These are phyloP conservation scores for Polytrichum formosum DNA, from an alignment of 225 moss, liverwort and hornwort genomes.

Conservation along the genomic window DNA sequence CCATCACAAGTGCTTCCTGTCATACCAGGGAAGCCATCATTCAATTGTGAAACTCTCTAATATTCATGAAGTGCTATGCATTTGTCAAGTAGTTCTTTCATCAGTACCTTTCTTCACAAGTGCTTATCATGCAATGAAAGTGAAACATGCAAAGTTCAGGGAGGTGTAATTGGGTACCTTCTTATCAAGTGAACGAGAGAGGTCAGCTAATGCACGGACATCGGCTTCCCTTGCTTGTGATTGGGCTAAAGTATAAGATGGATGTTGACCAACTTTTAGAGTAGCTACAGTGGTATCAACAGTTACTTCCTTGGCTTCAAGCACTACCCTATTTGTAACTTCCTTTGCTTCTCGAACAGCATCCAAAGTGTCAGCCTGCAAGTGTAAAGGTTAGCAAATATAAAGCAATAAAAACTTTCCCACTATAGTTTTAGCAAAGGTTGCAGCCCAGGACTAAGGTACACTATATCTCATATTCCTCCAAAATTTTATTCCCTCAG, in stretches of 20 bases:
- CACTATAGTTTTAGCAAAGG: no score
- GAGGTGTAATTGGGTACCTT: conserved; percentile 46
- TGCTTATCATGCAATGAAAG: no score
- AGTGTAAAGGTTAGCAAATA: no score
- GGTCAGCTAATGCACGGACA: conserved; percentile 67
- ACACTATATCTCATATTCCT: no score
- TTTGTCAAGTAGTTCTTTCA: no score
- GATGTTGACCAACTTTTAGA: conserved; percentile 64
- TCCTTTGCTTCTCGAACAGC: conserved; percentile 81
- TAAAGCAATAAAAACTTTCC: no score
- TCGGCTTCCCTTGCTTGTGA: conserved; percentile 85
- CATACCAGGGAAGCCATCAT: conserved; percentile 6
- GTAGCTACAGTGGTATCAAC: conserved; percentile 63
- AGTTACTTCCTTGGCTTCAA: conserved; percentile 69
- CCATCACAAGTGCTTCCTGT: conserved; percentile 60
- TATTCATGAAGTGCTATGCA: no score
- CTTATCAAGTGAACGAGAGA: conserved; percentile 76
- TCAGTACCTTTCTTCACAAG: no score
- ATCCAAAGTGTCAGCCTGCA: conserved; percentile 71
- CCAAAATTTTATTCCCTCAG: no score
- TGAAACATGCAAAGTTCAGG: no score
- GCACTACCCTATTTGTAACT: conserved; percentile 70
- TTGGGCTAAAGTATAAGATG: conserved; percentile 53
- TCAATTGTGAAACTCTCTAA: no score
- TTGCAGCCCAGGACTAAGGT: no score